Evolutionary conservation across 2,329 filamentous ascomycete species (phyloP).

Genomic region (Cercospora canescens): DNA sequence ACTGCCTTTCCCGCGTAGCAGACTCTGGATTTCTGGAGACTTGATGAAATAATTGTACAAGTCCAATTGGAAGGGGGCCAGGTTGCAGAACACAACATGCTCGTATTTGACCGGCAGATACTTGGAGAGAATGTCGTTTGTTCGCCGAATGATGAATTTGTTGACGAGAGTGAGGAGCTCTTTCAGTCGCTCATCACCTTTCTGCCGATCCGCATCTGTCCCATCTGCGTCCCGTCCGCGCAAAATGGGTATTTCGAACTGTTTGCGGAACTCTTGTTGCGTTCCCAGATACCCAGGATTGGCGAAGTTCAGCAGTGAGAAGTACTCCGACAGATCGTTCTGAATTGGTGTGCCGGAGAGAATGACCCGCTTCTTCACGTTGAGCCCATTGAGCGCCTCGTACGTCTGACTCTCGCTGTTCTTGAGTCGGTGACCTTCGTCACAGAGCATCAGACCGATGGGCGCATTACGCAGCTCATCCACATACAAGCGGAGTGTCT

Average conservation of each 20-base stretch:
- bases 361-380: slow-evolving; percentile 89
- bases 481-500: slow-evolving; percentile 87
- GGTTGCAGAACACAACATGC: slow-evolving; percentile 96
- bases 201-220: slow-evolving; percentile 75
- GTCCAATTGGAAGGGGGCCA: slow-evolving; percentile 87
- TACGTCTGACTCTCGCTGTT: slow-evolving; percentile 97
- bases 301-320: slow-evolving; percentile 91
- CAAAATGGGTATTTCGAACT: slow-evolving; percentile 89
- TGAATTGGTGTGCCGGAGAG: slow-evolving; percentile 96
- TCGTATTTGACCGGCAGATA: slow-evolving; percentile 98
- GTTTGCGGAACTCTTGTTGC: slow-evolving; percentile 86
- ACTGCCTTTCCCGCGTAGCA: slow-evolving; percentile 89
- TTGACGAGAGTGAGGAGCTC: slow-evolving; percentile 87
- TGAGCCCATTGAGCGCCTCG: slow-evolving; percentile 82
- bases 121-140: slow-evolving; percentile 97
- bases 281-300: slow-evolving; percentile 91
- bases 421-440: slow-evolving; percentile 94
- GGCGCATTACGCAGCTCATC: slow-evolving; percentile 86
- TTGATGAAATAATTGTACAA: slow-evolving; percentile 97
- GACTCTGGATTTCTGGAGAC: slow-evolving; percentile 88
- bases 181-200: slow-evolving; percentile 77
- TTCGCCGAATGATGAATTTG: slow-evolving; percentile 96
- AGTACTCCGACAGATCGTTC: slow-evolving; percentile 98
- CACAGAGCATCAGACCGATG: slow-evolving; percentile 90
- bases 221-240: slow-evolving; percentile 89